phyloP scores from a whole-genome alignment of 208 protist species.

The Trypanosomatidae sp. region DNA sequence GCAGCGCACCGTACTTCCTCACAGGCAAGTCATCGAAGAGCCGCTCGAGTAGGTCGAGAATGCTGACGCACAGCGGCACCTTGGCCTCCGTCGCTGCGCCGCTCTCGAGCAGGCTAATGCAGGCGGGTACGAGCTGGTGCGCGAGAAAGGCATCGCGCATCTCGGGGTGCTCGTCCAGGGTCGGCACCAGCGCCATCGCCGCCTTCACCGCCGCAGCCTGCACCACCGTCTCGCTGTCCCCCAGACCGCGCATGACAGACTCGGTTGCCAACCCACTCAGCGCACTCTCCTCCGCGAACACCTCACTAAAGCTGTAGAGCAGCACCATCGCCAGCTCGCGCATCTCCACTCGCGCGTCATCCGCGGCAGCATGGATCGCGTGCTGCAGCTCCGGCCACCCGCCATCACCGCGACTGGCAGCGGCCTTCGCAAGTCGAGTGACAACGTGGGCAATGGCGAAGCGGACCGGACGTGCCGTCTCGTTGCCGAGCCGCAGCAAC shows the following conservation, averaged over 20 bases:
- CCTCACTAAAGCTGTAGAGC: conserved; percentile 75
- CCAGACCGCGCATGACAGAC: conserved; percentile 65
- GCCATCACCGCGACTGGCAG: conserved; percentile 34
- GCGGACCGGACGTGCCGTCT: conserved; percentile 66
- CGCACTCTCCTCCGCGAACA: conserved; percentile 42
- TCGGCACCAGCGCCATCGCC: conserved; percentile 53
- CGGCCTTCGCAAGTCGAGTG: conserved; percentile 66
- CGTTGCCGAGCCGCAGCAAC: conserved; percentile 57
- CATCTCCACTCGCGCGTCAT: conserved; percentile 59
- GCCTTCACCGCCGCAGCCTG: conserved; percentile 64
- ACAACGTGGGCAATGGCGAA: conserved; percentile 82
- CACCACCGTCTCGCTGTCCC: conserved; percentile 54
- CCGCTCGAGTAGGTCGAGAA: conserved; percentile 74
- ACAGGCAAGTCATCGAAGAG: conserved; percentile 46
- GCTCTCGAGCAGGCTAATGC: conserved; percentile 41
- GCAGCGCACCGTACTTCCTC: conserved; percentile 42
- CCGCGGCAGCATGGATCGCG: conserved; percentile 42
- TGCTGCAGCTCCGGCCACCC: conserved; percentile 73
- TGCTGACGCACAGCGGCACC: conserved; percentile 51
- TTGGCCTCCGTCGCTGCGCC: conserved; percentile 23
- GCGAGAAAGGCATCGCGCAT: conserved; percentile 40
- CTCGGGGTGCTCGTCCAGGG: conserved; percentile 33
- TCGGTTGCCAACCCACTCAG: conserved; percentile 38
- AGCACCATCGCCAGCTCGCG: conserved; percentile 88
- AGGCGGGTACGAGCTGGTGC: conserved; percentile 36